Evolutionary conservation across 331 rosid genomes (phyloP).

Genomic region (Acacia pycnantha): DNA sequence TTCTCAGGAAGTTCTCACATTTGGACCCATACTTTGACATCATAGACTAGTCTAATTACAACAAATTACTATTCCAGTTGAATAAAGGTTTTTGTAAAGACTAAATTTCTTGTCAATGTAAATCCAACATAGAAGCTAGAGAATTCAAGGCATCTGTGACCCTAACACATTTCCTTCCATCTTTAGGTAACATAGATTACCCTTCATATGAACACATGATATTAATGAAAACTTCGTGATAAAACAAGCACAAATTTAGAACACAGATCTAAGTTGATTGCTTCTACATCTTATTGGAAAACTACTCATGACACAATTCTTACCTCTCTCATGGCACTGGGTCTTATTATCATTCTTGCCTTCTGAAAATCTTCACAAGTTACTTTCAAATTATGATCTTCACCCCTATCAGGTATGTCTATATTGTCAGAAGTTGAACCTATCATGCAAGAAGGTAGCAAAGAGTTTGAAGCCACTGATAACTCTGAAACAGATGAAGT

Average conservation of each 20-base stretch:
- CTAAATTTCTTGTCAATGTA: not conserved
- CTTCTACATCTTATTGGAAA: constrained; percentile 1
- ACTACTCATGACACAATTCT: constrained; percentile 19
- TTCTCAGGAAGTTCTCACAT: not conserved
- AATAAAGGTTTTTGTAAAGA: constrained; percentile 19
- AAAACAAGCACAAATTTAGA: constrained; percentile 24
- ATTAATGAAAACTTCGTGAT: not conserved
- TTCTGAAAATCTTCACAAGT: constrained; percentile 77
- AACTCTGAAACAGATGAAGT: constrained; percentile 45
- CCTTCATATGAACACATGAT: constrained; percentile 22
- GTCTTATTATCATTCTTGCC: constrained; percentile 80
- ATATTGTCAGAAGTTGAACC: constrained; percentile 36
- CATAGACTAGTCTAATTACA: not conserved
- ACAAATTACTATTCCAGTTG: constrained; percentile 4
- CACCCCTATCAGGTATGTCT: constrained; percentile 32
- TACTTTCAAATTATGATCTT: constrained; percentile 48
- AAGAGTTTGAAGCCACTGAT: constrained; percentile 32
- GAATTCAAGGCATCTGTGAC: not conserved
- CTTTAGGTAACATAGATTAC: not conserved
- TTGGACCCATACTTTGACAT: not conserved
- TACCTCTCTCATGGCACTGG: constrained; percentile 99
- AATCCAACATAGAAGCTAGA: not conserved
- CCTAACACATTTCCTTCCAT: not conserved
- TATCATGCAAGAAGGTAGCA: constrained; percentile 30
- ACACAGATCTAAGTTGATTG: constrained; percentile 3